Evolutionary conservation across 129 eudicot genomes (phyloP).

Genomic region (Chrysanthemum makinoi): DNA sequence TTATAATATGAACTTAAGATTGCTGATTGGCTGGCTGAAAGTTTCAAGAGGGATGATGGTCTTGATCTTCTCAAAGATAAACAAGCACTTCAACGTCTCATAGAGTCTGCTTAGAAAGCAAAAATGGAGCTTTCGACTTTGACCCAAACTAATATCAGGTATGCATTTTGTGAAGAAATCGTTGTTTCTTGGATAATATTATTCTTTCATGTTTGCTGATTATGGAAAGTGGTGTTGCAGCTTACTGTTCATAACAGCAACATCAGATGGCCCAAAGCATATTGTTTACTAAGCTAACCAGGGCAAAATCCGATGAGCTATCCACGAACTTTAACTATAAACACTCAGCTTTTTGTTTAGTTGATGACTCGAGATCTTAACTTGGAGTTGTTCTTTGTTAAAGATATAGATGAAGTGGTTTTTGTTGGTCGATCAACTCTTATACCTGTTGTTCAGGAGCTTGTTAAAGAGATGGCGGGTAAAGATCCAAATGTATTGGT

Average conservation of each 20-base stretch:
- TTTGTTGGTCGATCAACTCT: conserved; percentile 91
- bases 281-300: conserved; percentile 73
- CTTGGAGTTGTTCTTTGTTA: conserved; percentile 26
- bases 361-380: conserved; percentile 11
- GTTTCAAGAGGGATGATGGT: conserved; percentile 82
- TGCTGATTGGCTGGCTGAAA: conserved; percentile 86
- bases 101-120: conserved; percentile 44
- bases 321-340: conserved; percentile 53
- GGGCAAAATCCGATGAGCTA: conserved; percentile 77
- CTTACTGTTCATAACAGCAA: conserved; percentile 64
- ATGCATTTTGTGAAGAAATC: too few relatives aligned
- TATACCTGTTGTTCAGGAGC: conserved; percentile 81
- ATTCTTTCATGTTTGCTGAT: too few relatives aligned
- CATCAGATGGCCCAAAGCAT: conserved; percentile 88
- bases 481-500: conserved; percentile 45
- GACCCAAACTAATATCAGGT: too few relatives aligned
- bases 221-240: conserved; percentile 33
- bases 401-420: conserved; percentile 76
- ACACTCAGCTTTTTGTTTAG: not conserved
- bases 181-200: too few relatives aligned
- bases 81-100: conserved; percentile 88
- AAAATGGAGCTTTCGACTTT: conserved; percentile 3
- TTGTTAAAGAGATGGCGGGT: conserved; percentile 68
- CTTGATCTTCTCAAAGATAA: conserved; percentile 86
- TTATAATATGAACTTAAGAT: conserved; percentile 42